Conservation (phyloP, 306 rosid genomes). For the Luffa aegyptiaca region DNA sequence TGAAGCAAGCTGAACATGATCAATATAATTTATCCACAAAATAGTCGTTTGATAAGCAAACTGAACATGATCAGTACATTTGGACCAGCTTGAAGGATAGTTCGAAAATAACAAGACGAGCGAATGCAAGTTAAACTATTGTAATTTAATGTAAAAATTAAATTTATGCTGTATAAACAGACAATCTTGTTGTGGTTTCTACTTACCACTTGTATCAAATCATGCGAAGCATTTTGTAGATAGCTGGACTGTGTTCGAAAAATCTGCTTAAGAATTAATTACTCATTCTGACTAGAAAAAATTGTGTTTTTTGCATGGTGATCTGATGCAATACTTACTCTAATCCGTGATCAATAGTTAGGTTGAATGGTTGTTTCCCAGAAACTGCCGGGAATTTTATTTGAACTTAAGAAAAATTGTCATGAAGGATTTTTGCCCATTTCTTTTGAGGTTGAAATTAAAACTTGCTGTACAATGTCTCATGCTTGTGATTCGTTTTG, state of each 20-base stretch:
- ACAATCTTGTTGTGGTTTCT: neutral
- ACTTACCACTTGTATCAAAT: neutral
- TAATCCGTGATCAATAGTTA: neutral
- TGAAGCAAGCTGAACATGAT: no score
- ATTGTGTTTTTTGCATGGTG: neutral
- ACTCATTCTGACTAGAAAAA: no score
- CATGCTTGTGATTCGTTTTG: constrained; percentile 2
- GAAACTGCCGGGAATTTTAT: neutral
- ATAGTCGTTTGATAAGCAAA: neutral
- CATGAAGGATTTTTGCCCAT: neutral
- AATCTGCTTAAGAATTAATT: neutral
- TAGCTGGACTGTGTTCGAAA: neutral
- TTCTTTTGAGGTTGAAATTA: neutral
- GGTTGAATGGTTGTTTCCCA: neutral
- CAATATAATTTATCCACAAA: no score
- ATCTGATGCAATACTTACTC: neutral
- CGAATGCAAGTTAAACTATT: no score
- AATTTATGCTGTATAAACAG: neutral
- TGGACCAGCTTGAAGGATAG: neutral
- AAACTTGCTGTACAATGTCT: neutral
- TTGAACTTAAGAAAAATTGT: neutral
- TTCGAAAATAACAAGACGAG: neutral
- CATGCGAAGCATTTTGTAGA: neutral
- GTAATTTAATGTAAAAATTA: neutral
- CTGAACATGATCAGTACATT: neutral